Evolutionary conservation across 768 basidiomycete genomes (phyloP).

Genomic region (Boletus edulis): DNA sequence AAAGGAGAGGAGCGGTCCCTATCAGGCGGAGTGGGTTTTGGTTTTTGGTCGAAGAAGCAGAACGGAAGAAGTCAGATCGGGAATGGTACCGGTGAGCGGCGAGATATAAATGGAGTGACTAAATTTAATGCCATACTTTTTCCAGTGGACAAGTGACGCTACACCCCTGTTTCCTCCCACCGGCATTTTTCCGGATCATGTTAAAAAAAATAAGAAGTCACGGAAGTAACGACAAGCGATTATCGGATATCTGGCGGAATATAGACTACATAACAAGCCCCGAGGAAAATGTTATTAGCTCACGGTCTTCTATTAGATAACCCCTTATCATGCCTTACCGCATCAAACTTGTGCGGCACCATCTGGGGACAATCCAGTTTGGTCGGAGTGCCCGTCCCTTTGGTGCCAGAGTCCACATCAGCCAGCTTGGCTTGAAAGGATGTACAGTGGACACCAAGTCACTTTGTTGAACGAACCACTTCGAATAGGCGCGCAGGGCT

Average conservation of each 20-base stretch:
- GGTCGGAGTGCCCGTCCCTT: constrained; percentile 6
- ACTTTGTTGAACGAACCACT: too few species aligned
- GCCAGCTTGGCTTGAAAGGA: constrained; percentile 13
- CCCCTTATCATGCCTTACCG: background rate
- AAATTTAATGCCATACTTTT: constrained; percentile 9
- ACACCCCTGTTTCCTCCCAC: background rate
- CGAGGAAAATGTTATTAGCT: background rate
- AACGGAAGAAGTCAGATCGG: constrained; percentile 27
- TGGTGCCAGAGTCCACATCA: constrained; percentile 11
- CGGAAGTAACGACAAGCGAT: background rate
- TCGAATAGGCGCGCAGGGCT: too few species aligned
- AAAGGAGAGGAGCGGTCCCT: constrained; percentile 39
- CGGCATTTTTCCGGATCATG: background rate
- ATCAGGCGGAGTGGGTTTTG: constrained; percentile 46
- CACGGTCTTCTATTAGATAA: too few species aligned
- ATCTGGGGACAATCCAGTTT: constrained; percentile 13
- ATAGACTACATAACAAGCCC: too few species aligned
- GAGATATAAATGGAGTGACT: constrained; percentile 16
- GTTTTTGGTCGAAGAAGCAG: constrained; percentile 31
- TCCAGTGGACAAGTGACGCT: background rate
- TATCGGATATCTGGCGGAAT: background rate
- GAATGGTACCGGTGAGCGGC: constrained; percentile 25
- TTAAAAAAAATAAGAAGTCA: background rate
- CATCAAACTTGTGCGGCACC: background rate
- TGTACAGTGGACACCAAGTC: constrained; percentile 22